Base-by-base conservation (phyloP, 305 asterid genomes). In the Fraxinus greggii region DNA sequence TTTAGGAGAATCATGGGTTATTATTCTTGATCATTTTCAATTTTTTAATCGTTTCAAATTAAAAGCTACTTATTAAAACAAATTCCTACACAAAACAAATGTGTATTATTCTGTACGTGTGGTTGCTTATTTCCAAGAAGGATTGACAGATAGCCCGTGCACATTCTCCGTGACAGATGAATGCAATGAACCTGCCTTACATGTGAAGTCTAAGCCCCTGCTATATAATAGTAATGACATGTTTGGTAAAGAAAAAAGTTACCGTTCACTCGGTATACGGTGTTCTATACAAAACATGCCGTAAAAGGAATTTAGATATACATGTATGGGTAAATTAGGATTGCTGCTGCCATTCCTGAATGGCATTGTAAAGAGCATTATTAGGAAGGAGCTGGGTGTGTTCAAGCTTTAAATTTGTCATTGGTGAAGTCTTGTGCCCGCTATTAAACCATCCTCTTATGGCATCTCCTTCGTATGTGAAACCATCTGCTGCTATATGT, bases 391-490 rank as follows among this genome's bases (percentile, higher is more conserved):
- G 93, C 78, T 91, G 95, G 81, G 95, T 90, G 81, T 92, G 89
- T 21, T 88, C 92, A 51, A 95, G 98, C 87, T 88, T 83, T 82
- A 95, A 89, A 88, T 95, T 95, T 69, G 99, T 95, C 99, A 95
- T 95, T 2, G 99, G 99, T 24, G 99, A 95, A 79, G 98, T 94
- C 75, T 83, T 79, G 82, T 91, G 98, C 6, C 99, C 99, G 45
- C 98, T 91, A 12, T 92, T 85, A 79, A 95, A 86, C 99, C 99
- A 95, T 81, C 98, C 99, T 77, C 76, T 90, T 32, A 94, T 95
- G 1, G 99, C 97, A 65, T 95, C 98, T 1, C 87, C 98, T 89
- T 95, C 99, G 12, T 95, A 95, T 10, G 99, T 95, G 89, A 87
- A 94, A 72, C 99, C 99, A 83, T 95, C 99, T 9, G 87, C 91